Percentiles rank a stretch among this genome's conserved stretches.
These are phyloP conservation scores for Rhizodiscina lignyota DNA, from an alignment of 495 filamentous ascomycete genomes.

Conservation along the genomic window DNA sequence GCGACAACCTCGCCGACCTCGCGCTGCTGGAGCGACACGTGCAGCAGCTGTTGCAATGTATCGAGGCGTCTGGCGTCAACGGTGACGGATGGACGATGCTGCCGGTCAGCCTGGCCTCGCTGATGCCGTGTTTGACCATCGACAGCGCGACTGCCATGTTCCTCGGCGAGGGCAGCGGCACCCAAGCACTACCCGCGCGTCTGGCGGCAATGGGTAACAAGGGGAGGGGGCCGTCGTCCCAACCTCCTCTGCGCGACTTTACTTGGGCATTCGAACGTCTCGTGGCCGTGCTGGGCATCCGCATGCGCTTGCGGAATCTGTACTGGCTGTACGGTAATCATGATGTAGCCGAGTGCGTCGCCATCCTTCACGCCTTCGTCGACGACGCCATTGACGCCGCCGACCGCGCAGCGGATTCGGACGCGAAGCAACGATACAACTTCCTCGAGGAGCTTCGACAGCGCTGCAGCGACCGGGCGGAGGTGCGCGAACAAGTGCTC, in stretches of 20 bases:
- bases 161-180: slow-evolving; percentile 41
- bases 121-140: slow-evolving; percentile 48
- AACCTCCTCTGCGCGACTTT: no score
- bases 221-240: no score
- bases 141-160: slow-evolving; percentile 60
- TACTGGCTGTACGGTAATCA: no score
- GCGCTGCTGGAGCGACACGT: slow-evolving; percentile 44
- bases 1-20: slow-evolving; percentile 41
- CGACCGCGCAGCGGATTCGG: slow-evolving; percentile 7
- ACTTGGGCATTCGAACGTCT: no score
- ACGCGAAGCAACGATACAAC: slow-evolving; percentile 15
- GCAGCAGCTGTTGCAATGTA: slow-evolving; percentile 25
- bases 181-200: no score
- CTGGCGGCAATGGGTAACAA: no score
- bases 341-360: no score
- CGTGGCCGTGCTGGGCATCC: no score
- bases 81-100: slow-evolving; percentile 27
- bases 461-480: slow-evolving; percentile 16
- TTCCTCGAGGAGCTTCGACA: slow-evolving; percentile 22
- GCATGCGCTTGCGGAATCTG: no score
- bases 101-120: slow-evolving; percentile 43
- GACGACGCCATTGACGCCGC: slow-evolving; percentile 16
- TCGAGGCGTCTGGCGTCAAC: no score
- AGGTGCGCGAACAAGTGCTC: slow-evolving; percentile 19
- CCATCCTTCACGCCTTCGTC: no score